phyloP scores from a whole-genome alignment of 352 stramenopile species.

The Pythium rhizo-oryzae region DNA sequence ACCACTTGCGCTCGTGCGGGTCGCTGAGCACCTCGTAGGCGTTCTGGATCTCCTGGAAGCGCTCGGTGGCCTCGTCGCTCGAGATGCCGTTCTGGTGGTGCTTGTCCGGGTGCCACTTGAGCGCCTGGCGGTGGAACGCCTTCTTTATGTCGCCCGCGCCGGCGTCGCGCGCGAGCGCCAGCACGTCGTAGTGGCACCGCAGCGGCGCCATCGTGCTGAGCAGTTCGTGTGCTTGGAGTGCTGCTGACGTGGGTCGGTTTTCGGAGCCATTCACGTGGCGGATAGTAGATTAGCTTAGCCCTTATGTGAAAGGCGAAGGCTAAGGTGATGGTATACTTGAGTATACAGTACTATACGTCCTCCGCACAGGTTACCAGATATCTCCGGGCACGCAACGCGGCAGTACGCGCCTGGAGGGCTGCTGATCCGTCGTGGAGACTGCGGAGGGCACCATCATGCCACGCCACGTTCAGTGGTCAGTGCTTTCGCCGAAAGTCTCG shows the following conservation, averaged over 20 bases:
- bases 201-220: neutral
- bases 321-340: too few species aligned
- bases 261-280: slow-evolving; percentile 10
- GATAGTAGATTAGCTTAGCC: too few species aligned
- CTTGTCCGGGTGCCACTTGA: slow-evolving; percentile 89
- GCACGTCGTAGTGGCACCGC: slow-evolving; percentile 87
- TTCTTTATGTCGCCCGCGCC: slow-evolving; percentile 69
- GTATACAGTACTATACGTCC: too few species aligned
- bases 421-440: too few species aligned
- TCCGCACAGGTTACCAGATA: too few species aligned
- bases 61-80: slow-evolving; percentile 70
- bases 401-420: too few species aligned
- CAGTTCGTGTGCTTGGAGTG: neutral
- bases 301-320: too few species aligned
- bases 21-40: slow-evolving; percentile 89
- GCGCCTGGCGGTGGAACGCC: slow-evolving; percentile 71
- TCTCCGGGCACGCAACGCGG: too few species aligned
- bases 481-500: too few species aligned
- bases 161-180: slow-evolving; percentile 61
- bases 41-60: slow-evolving; percentile 87
- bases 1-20: slow-evolving; percentile 87
- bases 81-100: slow-evolving; percentile 75
- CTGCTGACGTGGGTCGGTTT: neutral
- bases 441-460: too few species aligned
- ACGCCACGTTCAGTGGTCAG: too few species aligned